These are phyloP conservation scores for Quercus tomentella DNA, from an alignment of 331 rosid species.

Conservation along the genomic window DNA sequence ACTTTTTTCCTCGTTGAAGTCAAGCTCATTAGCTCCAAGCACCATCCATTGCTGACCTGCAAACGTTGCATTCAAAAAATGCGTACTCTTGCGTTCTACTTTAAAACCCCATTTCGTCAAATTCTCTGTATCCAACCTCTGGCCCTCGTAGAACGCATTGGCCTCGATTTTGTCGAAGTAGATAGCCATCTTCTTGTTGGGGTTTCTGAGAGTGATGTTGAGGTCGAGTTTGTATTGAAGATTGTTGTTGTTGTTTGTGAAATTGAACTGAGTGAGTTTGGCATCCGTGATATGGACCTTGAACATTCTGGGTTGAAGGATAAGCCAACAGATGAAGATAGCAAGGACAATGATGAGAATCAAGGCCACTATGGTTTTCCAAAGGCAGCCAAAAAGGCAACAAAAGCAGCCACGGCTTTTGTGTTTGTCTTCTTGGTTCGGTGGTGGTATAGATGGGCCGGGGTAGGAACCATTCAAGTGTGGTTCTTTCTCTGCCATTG, in stretches of 20 bases:
- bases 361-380: conserved; percentile 7
- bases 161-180: conserved; percentile 51
- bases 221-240: conserved; percentile 40
- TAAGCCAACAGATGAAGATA: conserved; percentile 44
- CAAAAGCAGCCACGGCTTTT: too few relatives aligned
- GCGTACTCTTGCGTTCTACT: conserved; percentile 34
- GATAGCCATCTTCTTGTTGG: conserved; percentile 42
- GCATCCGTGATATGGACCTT: conserved; percentile 46
- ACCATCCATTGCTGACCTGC: conserved; percentile 7
- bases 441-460: too few relatives aligned
- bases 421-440: too few relatives aligned
- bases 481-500: too few relatives aligned
- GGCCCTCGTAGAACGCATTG: conserved; percentile 30
- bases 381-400: too few relatives aligned
- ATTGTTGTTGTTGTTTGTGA: conserved; percentile 8
- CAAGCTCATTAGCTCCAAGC: conserved; percentile 18
- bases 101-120: conserved; percentile 23
- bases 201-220: conserved; percentile 47
- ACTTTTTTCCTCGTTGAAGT: conserved; percentile 27
- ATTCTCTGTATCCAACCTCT: conserved; percentile 5
- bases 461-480: too few relatives aligned
- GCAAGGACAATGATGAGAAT: conserved; percentile 34
- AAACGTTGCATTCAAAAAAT: conserved; percentile 9
- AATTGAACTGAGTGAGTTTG: conserved; percentile 45
- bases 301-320: conserved; percentile 50